Conservation (phyloP, 2,329 filamentous ascomycete species). For the Chrysoporthe cubensis region DNA sequence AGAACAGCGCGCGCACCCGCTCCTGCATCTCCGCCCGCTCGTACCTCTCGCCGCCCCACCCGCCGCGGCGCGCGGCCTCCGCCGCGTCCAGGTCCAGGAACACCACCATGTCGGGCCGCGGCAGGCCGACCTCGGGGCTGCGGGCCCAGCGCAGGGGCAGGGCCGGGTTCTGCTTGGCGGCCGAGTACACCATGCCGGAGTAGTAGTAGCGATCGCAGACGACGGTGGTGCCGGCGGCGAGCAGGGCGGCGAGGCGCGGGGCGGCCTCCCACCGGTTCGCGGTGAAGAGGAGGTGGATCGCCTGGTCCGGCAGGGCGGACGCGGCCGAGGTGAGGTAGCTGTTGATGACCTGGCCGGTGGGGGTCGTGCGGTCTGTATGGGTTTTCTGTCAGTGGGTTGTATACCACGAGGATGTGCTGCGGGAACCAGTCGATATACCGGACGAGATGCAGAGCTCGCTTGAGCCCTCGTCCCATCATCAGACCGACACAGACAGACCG, state of each 20-base stretch:
- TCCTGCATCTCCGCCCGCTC: conserved; percentile 84
- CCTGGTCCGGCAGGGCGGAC: conserved; percentile 77
- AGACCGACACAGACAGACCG: neutral
- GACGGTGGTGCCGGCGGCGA: conserved; percentile 72
- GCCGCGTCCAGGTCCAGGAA: conserved; percentile 83
- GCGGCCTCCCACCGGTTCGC: conserved; percentile 86
- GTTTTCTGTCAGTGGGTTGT: neutral
- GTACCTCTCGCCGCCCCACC: conserved; percentile 87
- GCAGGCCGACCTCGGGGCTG: conserved; percentile 82
- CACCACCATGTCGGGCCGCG: conserved; percentile 82
- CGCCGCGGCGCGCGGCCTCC: conserved; percentile 75
- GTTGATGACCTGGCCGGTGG: conserved; percentile 87
- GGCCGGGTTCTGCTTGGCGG: conserved; percentile 76
- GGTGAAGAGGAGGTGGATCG: conserved; percentile 86
- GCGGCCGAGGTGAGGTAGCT: conserved; percentile 73
- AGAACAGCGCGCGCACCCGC: conserved; percentile 76
- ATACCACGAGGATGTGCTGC: no score
- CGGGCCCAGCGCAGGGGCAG: conserved; percentile 80
- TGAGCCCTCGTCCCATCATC: neutral
- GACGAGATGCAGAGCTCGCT: neutral
- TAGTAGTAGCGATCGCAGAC: conserved; percentile 95
- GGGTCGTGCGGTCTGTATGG: conserved; percentile 72
- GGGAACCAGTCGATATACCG: no score
- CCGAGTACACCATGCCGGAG: conserved; percentile 90
- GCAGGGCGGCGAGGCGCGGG: conserved; percentile 55